A percentile compares a stretch with the other conserved stretches of the same genome.
phyloP scores from a whole-genome alignment of 1,139 yeast genomes.

The Zygoascus hellenicus region DNA sequence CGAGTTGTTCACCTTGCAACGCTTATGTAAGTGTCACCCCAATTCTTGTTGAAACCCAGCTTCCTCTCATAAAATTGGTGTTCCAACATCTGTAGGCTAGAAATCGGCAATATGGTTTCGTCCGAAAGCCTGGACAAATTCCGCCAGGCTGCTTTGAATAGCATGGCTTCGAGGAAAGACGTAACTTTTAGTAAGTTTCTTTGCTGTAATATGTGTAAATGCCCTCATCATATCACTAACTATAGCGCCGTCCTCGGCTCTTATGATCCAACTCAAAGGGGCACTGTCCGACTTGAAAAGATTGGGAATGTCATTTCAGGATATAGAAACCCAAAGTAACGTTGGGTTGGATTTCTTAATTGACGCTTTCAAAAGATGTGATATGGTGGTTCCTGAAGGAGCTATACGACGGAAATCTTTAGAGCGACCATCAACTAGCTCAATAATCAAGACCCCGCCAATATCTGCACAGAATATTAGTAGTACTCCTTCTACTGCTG shows the following conservation, averaged over 20 bases:
- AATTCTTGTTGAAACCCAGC: no score
- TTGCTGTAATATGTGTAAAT: background rate
- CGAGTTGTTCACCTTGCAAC: no score
- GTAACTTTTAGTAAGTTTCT: background rate
- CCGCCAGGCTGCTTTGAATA: constrained; percentile 14
- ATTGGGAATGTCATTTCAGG: constrained; percentile 29
- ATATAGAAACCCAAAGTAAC: constrained; percentile 23
- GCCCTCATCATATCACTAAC: no score
- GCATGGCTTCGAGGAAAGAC: constrained; percentile 8
- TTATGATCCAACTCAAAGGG: constrained; percentile 5
- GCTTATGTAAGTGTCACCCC: no score
- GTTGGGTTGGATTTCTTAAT: constrained; percentile 19
- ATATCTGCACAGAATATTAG: background rate
- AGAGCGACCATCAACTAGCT: no score
- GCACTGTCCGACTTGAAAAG: constrained; percentile 26
- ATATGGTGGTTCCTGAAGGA: constrained; percentile 13
- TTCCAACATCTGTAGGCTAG: no score
- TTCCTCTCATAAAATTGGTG: background rate
- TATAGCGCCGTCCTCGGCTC: background rate
- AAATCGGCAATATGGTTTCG: no score
- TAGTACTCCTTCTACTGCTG: no score
- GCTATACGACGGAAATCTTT: no score
- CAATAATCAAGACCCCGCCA: background rate
- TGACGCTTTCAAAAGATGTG: constrained; percentile 20
- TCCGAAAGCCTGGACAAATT: constrained; percentile 11